Evolutionary conservation across 768 basidiomycete species (phyloP), one percentile per base, ranked within the genome.

Genomic region (Amanita rimosa): DNA sequence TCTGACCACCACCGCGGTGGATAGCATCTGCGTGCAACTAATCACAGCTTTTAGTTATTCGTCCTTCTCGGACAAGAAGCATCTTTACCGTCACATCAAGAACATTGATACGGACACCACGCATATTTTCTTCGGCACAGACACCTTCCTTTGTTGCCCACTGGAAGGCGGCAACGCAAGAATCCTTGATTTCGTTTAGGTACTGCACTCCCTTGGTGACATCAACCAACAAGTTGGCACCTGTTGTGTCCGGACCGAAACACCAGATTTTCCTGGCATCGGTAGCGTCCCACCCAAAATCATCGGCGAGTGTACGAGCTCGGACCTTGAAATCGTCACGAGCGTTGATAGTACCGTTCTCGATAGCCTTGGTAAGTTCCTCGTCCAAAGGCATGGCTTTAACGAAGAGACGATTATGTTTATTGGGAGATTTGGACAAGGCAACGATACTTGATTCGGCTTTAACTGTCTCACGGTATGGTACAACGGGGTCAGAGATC

Each of bases 251-350:
- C 54, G 96, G 96, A 59, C 95, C 96, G 77, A 99, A 99, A 70
- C 89, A 91, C 96, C 96, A 99, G 64, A 99, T 98, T 79, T 96
- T 97, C 63, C 96, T 79, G 58, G 96, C 96, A 61, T 99, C 96
- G 53, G 96, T 96, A 57, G 98, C 94, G 65, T 99, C 96, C 96
- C 96, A 98, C 48, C 91, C 92, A 64, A 71, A 85, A 56, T 97
- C 93, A 64, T 99, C 96, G 53, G 96, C 96, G 56, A 99, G 80
- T 61, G 89, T 62, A 72, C 96, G 91, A 45, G 94, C 96, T 56
- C 96, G 92, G 58, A 78, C 67, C 74, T 98, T 98, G 79, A 90
- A 93, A 79, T 99, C 96, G 68, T 99, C 96, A 65, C 96, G 88
- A 47, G 96, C 63, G 67, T 58, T 85, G 65, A 99, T 65, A 61